Conservation (phyloP, 495 filamentous ascomycete genomes). For the Penicillium mononematosum region DNA sequence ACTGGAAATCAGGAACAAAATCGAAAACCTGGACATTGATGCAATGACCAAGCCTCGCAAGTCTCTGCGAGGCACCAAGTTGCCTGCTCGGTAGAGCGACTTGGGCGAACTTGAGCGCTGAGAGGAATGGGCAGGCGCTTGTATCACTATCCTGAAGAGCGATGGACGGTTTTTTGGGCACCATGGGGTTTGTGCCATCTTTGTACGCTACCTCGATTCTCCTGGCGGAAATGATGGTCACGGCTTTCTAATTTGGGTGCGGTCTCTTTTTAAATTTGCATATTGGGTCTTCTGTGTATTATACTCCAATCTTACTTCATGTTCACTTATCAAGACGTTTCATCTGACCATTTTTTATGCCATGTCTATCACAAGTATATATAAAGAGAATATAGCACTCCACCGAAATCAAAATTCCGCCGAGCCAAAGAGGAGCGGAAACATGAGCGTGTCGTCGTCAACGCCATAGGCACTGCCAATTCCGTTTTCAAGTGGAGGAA, state of each 20-base stretch:
- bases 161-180: constrained; percentile 20
- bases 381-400: background rate
- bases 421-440: constrained; percentile 20
- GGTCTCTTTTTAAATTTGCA: constrained; percentile 25
- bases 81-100: background rate
- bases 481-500: background rate
- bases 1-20: constrained; percentile 31
- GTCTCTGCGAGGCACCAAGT: background rate
- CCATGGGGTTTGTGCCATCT: constrained; percentile 14
- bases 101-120: constrained; percentile 2
- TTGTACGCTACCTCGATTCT: constrained; percentile 7
- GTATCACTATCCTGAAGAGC: constrained; percentile 33
- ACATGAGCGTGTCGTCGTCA: constrained; percentile 12
- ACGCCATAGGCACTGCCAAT: background rate
- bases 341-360: background rate
- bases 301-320: constrained; percentile 39
- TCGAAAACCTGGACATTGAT: constrained; percentile 41
- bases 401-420: constrained; percentile 13
- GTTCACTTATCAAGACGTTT: constrained; percentile 10
- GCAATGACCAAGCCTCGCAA: constrained; percentile 37
- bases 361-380: background rate
- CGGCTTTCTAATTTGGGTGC: constrained; percentile 16
- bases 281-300: constrained; percentile 40
- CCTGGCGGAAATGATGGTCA: constrained; percentile 8
- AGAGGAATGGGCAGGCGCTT: constrained; percentile 26